A percentile compares a stretch with the other conserved stretches of the same genome.
Evolutionary conservation across 1,139 yeast species (phyloP).

Genomic region (Scheffersomyces segobiensis): DNA sequence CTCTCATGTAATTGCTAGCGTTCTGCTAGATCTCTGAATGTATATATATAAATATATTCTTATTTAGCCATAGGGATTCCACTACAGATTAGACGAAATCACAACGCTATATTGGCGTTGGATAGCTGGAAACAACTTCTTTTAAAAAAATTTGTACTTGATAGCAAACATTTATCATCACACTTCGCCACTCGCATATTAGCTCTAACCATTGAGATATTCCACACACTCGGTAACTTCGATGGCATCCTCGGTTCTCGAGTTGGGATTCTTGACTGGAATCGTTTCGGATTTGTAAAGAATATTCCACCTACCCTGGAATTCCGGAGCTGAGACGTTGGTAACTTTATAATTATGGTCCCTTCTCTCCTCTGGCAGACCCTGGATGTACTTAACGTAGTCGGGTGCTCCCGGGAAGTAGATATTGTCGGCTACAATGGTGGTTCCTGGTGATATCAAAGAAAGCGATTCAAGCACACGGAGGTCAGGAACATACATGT

Average conservation of each 20-base stretch:
- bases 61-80: background rate
- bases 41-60: background rate
- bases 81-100: background rate
- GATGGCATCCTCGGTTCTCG: conserved; percentile 23
- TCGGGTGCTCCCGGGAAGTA: conserved; percentile 40
- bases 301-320: conserved; percentile 46
- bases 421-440: conserved; percentile 43
- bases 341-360: conserved; percentile 21
- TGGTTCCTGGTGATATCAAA: conserved; percentile 41
- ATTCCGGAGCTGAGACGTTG: conserved; percentile 31
- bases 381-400: conserved; percentile 38
- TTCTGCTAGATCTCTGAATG: background rate
- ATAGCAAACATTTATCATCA: background rate
- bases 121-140: background rate
- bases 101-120: background rate
- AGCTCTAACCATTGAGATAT: conserved; percentile 20
- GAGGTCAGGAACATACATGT: conserved; percentile 42
- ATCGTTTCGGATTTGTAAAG: conserved; percentile 35
- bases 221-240: conserved; percentile 31
- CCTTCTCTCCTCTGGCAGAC: conserved; percentile 38
- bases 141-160: no score
- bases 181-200: background rate
- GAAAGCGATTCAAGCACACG: conserved; percentile 42
- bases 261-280: conserved; percentile 4
- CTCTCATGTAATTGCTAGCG: background rate